Base-by-base conservation (phyloP, 306 rosid species). In the Acacia crassicarpa region DNA sequence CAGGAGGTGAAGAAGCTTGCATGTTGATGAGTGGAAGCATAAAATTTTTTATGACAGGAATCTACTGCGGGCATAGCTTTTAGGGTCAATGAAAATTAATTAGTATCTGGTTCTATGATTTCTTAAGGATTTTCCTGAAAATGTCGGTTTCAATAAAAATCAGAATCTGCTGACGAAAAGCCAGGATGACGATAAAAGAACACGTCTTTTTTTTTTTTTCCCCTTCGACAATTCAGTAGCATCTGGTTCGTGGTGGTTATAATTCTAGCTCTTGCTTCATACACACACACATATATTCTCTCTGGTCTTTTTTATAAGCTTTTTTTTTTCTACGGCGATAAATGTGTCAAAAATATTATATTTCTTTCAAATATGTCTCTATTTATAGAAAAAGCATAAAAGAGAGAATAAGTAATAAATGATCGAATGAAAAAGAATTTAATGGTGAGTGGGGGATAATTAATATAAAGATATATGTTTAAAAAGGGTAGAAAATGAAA, bases 11-110 rank as follows among this genome's bases (percentile, higher is more conserved):
- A 16, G 67, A 51, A 40, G 41, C 41, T 27, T 63, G 69, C 25
- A 51, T n/a, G 35, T 9, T 23, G 30, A 84, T 30, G 68, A 27
- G 19, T 62, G 35, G 53, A 22, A 79, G 33, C 56, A 67, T 11
- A 44, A 44, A 78, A 83, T 67, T 20, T 9, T 66, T 23, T 44
- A 74, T 33, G 75, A 74, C 15, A 22, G 68, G 59, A 77, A 70
- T 77, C 67, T 48, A 35, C 23, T 71, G 20, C 73, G 8, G 25
- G 45, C 38, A 46, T 6, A 35, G 15, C 14, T 67, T 17, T 67
- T 40, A 62, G 41, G 40, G 48, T 51, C 33, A 35, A 48, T 41
- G 62, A 72, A 72, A 49, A 51, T 40, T 8, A 68, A 44, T 19
- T 38, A 33, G 76, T 5, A 30, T 62, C 20, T 27, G 38, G 38